Base-by-base conservation (phyloP, 441 rosid genomes). In the Jatropha podagrica region DNA sequence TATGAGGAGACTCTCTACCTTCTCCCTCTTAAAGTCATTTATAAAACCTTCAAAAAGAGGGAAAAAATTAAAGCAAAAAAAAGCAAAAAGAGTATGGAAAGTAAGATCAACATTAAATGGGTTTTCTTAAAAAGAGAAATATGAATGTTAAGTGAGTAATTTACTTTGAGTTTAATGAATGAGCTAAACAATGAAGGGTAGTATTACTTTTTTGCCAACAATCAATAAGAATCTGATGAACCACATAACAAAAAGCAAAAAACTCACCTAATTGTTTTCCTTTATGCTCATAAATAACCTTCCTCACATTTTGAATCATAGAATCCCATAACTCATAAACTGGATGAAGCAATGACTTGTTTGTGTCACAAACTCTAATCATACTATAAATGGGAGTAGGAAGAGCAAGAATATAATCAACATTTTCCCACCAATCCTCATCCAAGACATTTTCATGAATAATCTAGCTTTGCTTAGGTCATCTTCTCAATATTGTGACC, bases 281-380 rank as follows among this genome's bases (percentile, higher is more conserved):
- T 52, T 52, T 7, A 52, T 52, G 56, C n/a, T 17, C 56, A 52
- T 52, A 52, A 13, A 17, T 52, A 52, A 5, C 56, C 2, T 3
- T 5, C n/a, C 15, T 52, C 6, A 52, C 5, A 52, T 52, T 52
- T 52, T 52, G 5, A 12, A 65, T 41, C 54, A 65, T 41, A 44
- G 14, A 65, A 65, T 65, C 69, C 17, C 27, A 65, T 4, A 65
- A 42, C 14, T 65, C 37, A 65, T 41, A 65, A 42, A 65, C 69
- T 17, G 42, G 44, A 42, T 65, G 69, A 44, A 65, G 32, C 4
- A 12, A 65, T 12, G 23, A 23, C n/a, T 65, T 41, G 1, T 65
- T 42, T 1, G 69, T 65, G n/a, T 18, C 27, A 65, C 26, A 65
- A 65, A 65, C 4, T 9, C 38, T 66, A 66, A 66, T 42, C 70